Evolutionary conservation across 805 yeast genomes (phyloP), one percentile per base, ranked within the genome.

Genomic region (Saturnispora silvae): DNA sequence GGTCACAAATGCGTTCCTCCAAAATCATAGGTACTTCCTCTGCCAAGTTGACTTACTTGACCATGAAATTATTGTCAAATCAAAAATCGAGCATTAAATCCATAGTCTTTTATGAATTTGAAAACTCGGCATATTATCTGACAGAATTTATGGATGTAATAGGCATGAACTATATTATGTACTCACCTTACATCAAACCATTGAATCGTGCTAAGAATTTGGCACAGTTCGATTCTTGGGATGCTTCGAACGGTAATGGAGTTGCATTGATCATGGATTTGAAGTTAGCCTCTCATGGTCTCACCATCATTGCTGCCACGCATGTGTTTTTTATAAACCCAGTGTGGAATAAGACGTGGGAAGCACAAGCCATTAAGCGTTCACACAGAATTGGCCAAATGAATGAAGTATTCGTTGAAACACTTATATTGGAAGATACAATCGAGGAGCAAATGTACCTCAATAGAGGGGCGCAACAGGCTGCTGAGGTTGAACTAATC

Each of bases 371-470:
- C 1, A 76, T 79, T 33, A 77, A 80, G 45, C 68, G 87, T 59
- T 80, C 85, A 0, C 87, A 79, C 55, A 67, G 86, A 54, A 79
- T 79, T 51, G 86, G 87, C 0, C 86, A 79, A 45, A 60, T 63
- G 0, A 57, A 64, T n/a, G 72, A 72, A 16, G 85, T 79, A 0
- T 57, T 54, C 50, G 86, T 79, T n/a, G 85, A 79, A 48, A 79
- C 85, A 0, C 55, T 79, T 40, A 70, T 79, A 3, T 51, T 79
- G 46, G 59, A 66, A 35, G 76, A 70, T 4, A 79, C 85, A 0
- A 60, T 79, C 33, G 86, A 79, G 45, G 81, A 78, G 52, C 80
- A 75, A 45, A 75, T 79, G 64, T 77, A 75, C 52, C 66, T 18
- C 11, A 6, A 19, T 8, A 29, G 32, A 29, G n/a, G 58, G 29